These are phyloP conservation scores for Fomitopsis serialis DNA, from an alignment of 768 basidiomycete species.

Conservation along the genomic window DNA sequence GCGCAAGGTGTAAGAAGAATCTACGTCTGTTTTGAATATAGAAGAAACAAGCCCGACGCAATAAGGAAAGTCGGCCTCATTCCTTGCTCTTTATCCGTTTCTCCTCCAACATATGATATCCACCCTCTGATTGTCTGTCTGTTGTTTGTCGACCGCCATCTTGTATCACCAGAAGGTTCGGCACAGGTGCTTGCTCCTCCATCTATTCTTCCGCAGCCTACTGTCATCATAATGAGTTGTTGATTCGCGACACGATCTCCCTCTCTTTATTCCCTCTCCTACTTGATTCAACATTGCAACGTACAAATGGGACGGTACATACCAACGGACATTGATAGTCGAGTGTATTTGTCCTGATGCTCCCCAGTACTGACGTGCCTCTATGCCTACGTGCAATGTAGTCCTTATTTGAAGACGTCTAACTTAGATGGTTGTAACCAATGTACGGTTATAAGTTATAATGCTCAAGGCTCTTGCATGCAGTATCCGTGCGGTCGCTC, in stretches of 20 bases:
- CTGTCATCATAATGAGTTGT: constrained; percentile 13
- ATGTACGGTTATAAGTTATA: too few relatives aligned
- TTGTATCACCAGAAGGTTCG: constrained; percentile 15
- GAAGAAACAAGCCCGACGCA: constrained; percentile 6
- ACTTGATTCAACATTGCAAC: constrained; percentile 1
- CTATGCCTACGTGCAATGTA: constrained; percentile 11
- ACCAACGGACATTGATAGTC: constrained; percentile 19
- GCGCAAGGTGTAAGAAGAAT: neutral
- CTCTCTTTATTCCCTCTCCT: neutral
- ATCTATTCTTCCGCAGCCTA: constrained; percentile 12
- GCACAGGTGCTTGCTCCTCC: constrained; percentile 8
- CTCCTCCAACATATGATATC: neutral
- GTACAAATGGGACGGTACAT: constrained; percentile 15
- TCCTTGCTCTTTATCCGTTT: neutral
- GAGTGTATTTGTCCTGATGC: constrained; percentile 20
- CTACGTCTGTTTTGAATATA: constrained; percentile 12
- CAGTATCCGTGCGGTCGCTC: too few relatives aligned
- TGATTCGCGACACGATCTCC: neutral
- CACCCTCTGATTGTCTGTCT: neutral
- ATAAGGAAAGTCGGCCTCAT: constrained; percentile 7
- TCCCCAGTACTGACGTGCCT: constrained; percentile 15
- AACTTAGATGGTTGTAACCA: too few relatives aligned
- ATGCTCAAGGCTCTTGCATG: too few relatives aligned
- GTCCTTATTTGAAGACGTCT: neutral
- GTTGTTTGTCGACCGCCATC: neutral